phyloP scores from a whole-genome alignment of 257 asterid genomes.

The Solanum pimpinellifolium region DNA sequence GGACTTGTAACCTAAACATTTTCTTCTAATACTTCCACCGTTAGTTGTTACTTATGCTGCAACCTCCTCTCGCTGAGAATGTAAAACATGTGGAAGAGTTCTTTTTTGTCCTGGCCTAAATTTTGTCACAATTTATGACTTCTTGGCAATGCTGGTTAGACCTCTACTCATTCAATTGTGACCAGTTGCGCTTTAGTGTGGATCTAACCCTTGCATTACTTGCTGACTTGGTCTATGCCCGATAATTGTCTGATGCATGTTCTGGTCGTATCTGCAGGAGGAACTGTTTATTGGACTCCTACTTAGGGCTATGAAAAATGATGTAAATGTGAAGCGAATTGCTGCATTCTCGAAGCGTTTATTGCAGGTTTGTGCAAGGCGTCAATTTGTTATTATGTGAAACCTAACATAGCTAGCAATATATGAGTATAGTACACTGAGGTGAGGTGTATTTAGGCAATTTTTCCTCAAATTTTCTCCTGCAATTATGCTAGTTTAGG shows the following conservation, averaged over 20 bases:
- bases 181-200: not conserved
- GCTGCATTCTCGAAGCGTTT: slow-evolving; percentile 92
- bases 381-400: not conserved
- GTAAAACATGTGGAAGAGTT: not conserved
- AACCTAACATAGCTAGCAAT: not conserved
- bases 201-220: not conserved
- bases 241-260: not conserved
- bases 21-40: not conserved
- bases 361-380: slow-evolving; percentile 51
- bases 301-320: slow-evolving; percentile 90
- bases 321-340: slow-evolving; percentile 69
- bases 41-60: not conserved
- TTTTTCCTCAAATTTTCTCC: not conserved
- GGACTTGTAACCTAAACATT: not conserved
- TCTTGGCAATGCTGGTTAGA: not conserved
- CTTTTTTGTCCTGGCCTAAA: not conserved
- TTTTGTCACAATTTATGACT: not conserved
- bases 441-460: not conserved
- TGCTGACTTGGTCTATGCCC: not conserved
- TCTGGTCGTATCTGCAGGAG: slow-evolving; percentile 41
- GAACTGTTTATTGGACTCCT: slow-evolving; percentile 81
- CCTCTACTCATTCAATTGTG: not conserved
- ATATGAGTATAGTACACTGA: not conserved
- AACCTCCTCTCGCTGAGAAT: not conserved
- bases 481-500: not conserved